Percentiles rank a stretch among this genome's conserved stretches.
These are phyloP conservation scores for Penicillium robsamsonii DNA, from an alignment of 495 filamentous ascomycete species.

Conservation along the genomic window DNA sequence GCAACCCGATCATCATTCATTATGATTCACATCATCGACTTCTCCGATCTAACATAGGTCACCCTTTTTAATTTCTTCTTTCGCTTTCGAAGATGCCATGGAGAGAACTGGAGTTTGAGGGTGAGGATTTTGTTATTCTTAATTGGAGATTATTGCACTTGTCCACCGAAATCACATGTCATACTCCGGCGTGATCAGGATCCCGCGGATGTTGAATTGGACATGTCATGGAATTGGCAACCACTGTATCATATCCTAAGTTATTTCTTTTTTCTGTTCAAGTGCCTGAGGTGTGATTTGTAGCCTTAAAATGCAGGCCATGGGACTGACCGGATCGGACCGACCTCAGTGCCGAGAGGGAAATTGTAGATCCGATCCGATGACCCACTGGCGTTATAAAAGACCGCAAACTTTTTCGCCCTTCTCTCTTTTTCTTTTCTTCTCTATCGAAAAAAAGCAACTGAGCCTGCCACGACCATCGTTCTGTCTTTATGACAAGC, in stretches of 20 bases:
- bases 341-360: conserved; percentile 12
- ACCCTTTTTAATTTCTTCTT: not conserved
- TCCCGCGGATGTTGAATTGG: not conserved
- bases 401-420: conserved; percentile 22
- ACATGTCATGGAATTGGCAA: not conserved
- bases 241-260: not conserved
- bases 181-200: not conserved
- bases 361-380: conserved; percentile 29
- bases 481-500: conserved; percentile 42
- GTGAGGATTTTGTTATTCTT: not conserved
- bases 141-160: not conserved
- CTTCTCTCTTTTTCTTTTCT: conserved; percentile 38
- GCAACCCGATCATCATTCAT: not conserved
- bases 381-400: conserved; percentile 32
- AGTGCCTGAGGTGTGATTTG: not conserved
- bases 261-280: not conserved
- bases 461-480: conserved; percentile 66
- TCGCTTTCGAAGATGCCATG: not conserved
- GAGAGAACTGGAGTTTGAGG: not conserved
- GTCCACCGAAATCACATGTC: not conserved
- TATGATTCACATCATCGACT: not conserved
- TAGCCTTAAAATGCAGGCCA: not conserved
- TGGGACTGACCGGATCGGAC: not conserved
- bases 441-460: conserved; percentile 56
- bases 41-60: not conserved